Percentiles rank a stretch among this genome's conserved stretches.
Evolutionary conservation across 306 rosid genomes (phyloP).

Genomic region (Trichosanthes truncata): DNA sequence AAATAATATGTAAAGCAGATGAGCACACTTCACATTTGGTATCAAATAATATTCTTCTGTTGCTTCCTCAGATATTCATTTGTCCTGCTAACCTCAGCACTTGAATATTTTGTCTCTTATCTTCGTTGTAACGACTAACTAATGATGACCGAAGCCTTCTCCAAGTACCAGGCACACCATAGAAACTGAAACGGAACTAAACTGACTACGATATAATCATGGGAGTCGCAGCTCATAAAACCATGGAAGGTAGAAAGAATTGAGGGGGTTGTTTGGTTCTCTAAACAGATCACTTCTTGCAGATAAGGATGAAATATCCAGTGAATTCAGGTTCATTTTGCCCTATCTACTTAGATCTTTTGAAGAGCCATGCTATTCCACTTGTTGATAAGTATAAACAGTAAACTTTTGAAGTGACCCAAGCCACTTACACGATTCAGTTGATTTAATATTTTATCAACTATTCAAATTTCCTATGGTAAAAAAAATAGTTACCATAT

Average conservation of each 20-base stretch:
- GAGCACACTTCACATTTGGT: conserved; percentile 18
- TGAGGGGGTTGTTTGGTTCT: neutral
- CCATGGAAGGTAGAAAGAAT: neutral
- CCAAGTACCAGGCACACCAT: conserved; percentile 18
- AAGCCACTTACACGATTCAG: neutral
- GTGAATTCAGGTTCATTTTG: neutral
- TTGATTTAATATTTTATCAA: neutral
- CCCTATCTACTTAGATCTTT: neutral
- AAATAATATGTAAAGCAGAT: neutral
- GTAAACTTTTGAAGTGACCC: neutral
- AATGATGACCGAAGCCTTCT: neutral
- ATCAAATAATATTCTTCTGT: conserved; percentile 31
- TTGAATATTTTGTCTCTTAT: neutral
- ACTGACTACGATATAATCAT: conserved; percentile 8
- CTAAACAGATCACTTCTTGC: neutral
- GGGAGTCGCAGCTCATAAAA: conserved; percentile 11
- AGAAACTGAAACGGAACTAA: conserved; percentile 11
- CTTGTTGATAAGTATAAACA: neutral
- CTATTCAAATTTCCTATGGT: neutral
- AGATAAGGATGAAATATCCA: neutral
- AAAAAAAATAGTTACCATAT: neutral
- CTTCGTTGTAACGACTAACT: neutral
- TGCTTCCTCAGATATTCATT: conserved; percentile 3
- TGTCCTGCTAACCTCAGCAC: conserved; percentile 5
- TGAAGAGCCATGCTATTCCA: neutral